Evolutionary conservation across 169 alveolate genomes (phyloP), one percentile per base, ranked within the genome.

Genomic region (Cyclospora cayetanensis): DNA sequence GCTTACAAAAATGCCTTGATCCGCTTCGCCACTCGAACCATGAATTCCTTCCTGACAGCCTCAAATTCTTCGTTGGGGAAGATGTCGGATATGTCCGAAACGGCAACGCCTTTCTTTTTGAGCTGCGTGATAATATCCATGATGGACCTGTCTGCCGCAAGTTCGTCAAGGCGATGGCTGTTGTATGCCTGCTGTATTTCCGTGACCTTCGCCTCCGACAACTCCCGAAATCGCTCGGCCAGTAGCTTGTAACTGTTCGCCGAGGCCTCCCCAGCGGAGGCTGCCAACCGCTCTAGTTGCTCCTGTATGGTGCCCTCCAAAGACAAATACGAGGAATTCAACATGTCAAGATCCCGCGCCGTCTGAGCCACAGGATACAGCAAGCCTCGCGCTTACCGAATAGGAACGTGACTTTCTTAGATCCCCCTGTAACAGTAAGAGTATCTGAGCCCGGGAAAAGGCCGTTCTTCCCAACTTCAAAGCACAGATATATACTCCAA

Each of bases 21-120:
- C 5, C 82, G 41, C 37, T 34, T 70, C 4, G 46, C 12, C 2
- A 70, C n/a, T 5, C 82, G 41, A 1, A 35, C 82, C 82, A 70
- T 70, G 53, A 70, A 70, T 25, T 70, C 82, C 46, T 70, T 27
- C 31, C 82, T 4, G 4, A 70, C 53, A 1, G 46, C 53, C 46
- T 70, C 82, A 27, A 70, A 70, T 3, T 46, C 4, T n/a, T 70
- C 31, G 4, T 70, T 22, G 15, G 53, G 31, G 25, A 70, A 70
- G 4, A 35, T 53, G 25, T 70, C 82, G 27, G 82, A 70, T 46
- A 70, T 7, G 53, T 70, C 82, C 25, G 37, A 4, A 18, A 70
- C 82, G 46, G 82, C 82, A 25, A 70, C 82, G 22, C 82, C 82
- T 25, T 70, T 70, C 31, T 70, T 37, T 37, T 70, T 70, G 1